Evolutionary conservation across 2,329 filamentous ascomycete species (phyloP), one percentile per base, ranked within the genome.

Genomic region (Cladosporium sp.): DNA sequence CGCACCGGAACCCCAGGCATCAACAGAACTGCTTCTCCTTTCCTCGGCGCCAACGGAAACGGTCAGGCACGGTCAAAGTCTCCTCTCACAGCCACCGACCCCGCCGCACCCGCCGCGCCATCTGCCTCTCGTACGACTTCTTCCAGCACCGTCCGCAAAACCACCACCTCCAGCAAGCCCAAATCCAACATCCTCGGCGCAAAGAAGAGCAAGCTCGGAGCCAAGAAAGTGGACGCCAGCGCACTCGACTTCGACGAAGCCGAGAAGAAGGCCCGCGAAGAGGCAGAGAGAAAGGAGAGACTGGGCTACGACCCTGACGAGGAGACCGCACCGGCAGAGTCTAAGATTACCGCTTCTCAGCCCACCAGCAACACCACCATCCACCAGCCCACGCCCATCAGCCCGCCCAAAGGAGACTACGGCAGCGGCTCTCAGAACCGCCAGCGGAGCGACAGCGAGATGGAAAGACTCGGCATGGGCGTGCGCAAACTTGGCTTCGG

Each of bases 221-320:
- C 73, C 24, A 77, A 97, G 82, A 97, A 97, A 77, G 82, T 95
- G 29, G 73, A 74, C 27, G 80, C 77, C 40, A 87, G 91, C 58
- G 73, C 84, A 11, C 62, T 99, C 56, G 92, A 99, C 73, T 99
- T 99, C 64, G 93, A 99, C 58, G 93, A 92, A 69, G 93, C 91
- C 3, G 93, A 99, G 77, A 89, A 88, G 71, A 96, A 95, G 73
- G 93, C 93, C 38, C 95, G 92, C 70, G 93, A 97, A 71, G 93
- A 99, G 71, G 93, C 91, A 2, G 93, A 97, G 70, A 85, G 93
- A 59, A 93, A 96, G 66, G 90, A 86, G 68, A 96, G 95, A 73
- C 77, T 99, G 18, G 93, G 93, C 34, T 99, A 99, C 64, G 90
- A 99, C 62, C 89, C 91, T 1, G 87, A 96, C 56, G 91, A 89